Evolutionary conservation across 371 early-diverging fungal genomes (phyloP).

Genomic region (Lichtheimia hyalospora): DNA sequence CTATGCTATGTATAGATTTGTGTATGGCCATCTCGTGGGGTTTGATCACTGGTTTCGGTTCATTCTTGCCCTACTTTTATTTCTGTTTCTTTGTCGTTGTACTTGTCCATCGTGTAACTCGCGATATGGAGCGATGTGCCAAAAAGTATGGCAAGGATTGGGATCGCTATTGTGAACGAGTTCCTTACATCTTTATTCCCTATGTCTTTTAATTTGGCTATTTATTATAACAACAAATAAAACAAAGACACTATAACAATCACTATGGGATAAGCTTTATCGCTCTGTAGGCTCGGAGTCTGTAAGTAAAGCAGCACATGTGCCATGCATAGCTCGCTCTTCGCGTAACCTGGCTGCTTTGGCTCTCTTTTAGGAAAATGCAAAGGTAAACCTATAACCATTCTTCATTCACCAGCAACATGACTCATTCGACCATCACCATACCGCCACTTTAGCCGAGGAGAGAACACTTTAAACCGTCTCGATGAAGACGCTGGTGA

Average conservation of each 20-base stretch:
- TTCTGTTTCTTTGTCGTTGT: constrained; percentile 78
- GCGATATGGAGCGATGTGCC: constrained; percentile 83
- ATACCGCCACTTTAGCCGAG: constrained; percentile 2
- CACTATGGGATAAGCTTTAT: too few species aligned
- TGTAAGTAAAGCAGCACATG: too few species aligned
- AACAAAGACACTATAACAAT: too few species aligned
- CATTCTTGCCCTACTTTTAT: constrained; percentile 88
- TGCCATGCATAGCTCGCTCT: too few species aligned
- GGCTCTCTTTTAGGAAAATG: too few species aligned
- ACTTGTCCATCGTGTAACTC: constrained; percentile 76
- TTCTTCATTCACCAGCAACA: too few species aligned
- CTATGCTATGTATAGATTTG: constrained; percentile 48
- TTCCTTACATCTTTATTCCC: constrained; percentile 81
- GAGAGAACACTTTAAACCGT: constrained; percentile 14
- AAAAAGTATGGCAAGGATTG: constrained; percentile 88
- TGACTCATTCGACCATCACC: not conserved
- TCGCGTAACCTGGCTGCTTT: too few species aligned
- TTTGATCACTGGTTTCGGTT: constrained; percentile 73
- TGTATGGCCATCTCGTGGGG: constrained; percentile 84
- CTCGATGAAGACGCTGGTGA: constrained; percentile 33
- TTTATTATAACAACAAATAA: not conserved
- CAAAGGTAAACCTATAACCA: too few species aligned
- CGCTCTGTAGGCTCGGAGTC: too few species aligned
- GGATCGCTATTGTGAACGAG: constrained; percentile 77
- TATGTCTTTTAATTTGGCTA: constrained; percentile 47